Conservation (phyloP, 148 eudicot species). For the Oxyria digyna region DNA sequence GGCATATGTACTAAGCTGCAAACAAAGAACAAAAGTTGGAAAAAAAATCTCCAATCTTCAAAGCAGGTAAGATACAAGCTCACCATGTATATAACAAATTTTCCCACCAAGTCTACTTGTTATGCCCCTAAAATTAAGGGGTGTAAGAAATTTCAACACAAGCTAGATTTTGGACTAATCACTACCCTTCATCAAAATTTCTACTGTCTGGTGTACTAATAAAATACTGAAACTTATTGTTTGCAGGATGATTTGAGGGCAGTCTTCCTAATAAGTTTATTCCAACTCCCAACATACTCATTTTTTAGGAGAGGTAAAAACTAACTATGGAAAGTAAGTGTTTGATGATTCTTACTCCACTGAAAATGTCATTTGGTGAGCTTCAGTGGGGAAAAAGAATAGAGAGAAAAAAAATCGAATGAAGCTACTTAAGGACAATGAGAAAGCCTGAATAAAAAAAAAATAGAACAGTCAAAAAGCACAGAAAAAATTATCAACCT, state of each 20-base stretch:
- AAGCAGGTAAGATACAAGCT: neutral
- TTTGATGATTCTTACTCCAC: neutral
- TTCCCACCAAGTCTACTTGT: neutral
- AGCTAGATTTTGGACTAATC: neutral
- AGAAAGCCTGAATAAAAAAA: neutral
- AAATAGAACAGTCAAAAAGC: neutral
- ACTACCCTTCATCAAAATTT: neutral
- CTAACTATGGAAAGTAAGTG: neutral
- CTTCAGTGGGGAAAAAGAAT: too few relatives aligned
- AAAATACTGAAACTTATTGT: neutral
- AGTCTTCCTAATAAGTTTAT: neutral
- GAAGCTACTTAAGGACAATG: neutral
- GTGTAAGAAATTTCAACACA: neutral
- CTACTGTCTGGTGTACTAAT: neutral
- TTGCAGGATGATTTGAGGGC: neutral
- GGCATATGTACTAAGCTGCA: conserved; percentile 82
- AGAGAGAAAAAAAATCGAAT: neutral
- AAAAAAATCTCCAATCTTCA: neutral
- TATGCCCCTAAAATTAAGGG: neutral
- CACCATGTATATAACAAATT: neutral
- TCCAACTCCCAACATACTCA: neutral
- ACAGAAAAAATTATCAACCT: conserved; percentile 9
- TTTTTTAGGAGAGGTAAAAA: neutral
- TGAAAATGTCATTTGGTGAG: neutral
- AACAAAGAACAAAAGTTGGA: neutral